Percentiles rank a stretch among this genome's conserved stretches.
These are phyloP conservation scores for Mucor sp. DNA, from an alignment of 371 early-diverging fungal genomes.

Conservation along the genomic window DNA sequence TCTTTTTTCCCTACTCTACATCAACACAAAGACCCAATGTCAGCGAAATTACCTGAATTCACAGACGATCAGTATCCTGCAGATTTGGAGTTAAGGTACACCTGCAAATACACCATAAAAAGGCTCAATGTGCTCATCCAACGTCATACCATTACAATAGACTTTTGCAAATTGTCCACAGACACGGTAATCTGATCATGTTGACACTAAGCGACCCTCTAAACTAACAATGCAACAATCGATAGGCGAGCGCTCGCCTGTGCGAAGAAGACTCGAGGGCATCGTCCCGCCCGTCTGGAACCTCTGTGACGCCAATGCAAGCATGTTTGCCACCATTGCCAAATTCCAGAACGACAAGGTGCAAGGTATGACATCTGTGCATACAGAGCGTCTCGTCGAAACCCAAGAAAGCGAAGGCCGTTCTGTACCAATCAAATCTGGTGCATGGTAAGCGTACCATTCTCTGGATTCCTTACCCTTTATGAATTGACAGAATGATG, in stretches of 20 bases:
- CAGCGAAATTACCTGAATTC: conserved; percentile 35
- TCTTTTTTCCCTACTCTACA: background rate
- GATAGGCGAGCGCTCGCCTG: conserved; percentile 58
- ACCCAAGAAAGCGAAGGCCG: conserved; percentile 15
- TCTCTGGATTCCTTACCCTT: background rate
- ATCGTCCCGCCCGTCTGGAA: conserved; percentile 57
- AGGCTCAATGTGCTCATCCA: background rate
- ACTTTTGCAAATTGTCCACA: conserved; percentile 54
- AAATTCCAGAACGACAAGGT: conserved; percentile 20
- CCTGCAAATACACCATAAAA: background rate
- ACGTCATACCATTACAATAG: conserved; percentile 13
- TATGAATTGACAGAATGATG: background rate
- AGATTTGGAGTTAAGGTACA: conserved; percentile 33
- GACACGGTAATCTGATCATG: conserved; percentile 50
- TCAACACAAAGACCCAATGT: background rate
- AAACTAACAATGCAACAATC: background rate
- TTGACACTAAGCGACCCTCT: background rate
- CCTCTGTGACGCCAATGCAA: conserved; percentile 50
- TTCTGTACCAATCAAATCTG: conserved; percentile 24
- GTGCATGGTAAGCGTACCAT: conserved; percentile 39
- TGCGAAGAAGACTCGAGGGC: conserved; percentile 40
- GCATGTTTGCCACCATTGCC: conserved; percentile 52
- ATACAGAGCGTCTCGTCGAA: conserved; percentile 41
- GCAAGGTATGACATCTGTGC: conserved; percentile 4
- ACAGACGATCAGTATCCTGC: conserved; percentile 24